Evolutionary conservation across 352 stramenopile genomes (phyloP).

Genomic region (Peronospora destructor): DNA sequence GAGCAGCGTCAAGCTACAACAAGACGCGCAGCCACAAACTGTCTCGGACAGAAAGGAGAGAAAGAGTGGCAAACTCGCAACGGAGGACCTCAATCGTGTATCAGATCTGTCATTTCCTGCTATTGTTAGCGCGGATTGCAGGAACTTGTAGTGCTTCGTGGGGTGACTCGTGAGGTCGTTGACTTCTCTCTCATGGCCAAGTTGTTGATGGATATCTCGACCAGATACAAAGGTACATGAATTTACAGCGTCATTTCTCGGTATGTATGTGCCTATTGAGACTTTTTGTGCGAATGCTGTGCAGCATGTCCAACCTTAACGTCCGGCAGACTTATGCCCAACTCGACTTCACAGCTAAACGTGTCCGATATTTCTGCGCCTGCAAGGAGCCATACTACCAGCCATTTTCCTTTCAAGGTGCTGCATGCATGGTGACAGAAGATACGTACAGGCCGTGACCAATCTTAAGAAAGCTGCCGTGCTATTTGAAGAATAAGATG

Average conservation of each 20-base stretch:
- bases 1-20: constrained; percentile 31
- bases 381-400: constrained; percentile 63
- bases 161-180: constrained; percentile 47
- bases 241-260: not conserved
- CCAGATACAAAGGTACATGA: constrained; percentile 38
- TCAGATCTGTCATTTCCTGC: constrained; percentile 48
- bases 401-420: constrained; percentile 63
- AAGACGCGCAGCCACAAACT: not conserved
- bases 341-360: constrained; percentile 37
- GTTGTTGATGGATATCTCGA: constrained; percentile 48
- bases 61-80: constrained; percentile 1
- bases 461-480: constrained; percentile 47
- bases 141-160: constrained; percentile 57
- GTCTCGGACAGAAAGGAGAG: constrained; percentile 1
- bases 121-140: constrained; percentile 48
- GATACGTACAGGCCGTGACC: constrained; percentile 51
- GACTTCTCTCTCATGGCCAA: constrained; percentile 67
- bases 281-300: not conserved
- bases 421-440: constrained; percentile 38
- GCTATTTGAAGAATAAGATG: constrained; percentile 34
- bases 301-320: constrained; percentile 32
- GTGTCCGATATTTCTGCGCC: constrained; percentile 38
- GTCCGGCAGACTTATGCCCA: constrained; percentile 28
- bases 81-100: constrained; percentile 35
- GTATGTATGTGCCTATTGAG: constrained; percentile 1